Evolutionary conservation across 2,329 filamentous ascomycete species (phyloP).

Genomic region (Curvularia lunata): DNA sequence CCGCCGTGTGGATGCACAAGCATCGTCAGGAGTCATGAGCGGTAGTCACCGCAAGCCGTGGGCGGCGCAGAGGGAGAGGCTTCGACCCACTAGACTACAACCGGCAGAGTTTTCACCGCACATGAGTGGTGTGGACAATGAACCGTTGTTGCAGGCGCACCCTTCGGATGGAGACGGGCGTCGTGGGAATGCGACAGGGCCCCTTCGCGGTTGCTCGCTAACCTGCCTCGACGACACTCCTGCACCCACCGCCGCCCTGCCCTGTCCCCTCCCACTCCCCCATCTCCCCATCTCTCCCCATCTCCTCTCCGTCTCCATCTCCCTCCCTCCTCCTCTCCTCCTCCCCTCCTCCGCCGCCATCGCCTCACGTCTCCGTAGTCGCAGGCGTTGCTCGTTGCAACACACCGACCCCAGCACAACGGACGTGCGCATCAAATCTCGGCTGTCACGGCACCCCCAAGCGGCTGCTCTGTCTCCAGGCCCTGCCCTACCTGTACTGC

Average conservation of each 20-base stretch:
- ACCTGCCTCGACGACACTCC: slow-evolving; percentile 9
- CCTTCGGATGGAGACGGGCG: slow-evolving; percentile 15
- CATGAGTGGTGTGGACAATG: slow-evolving; percentile 26
- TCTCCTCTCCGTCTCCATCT: neutral
- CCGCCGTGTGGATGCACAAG: slow-evolving; percentile 28
- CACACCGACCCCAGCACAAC: slow-evolving; percentile 15
- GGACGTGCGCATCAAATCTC: slow-evolving; percentile 20
- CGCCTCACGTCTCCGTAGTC: slow-evolving; percentile 22
- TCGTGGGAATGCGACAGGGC: slow-evolving; percentile 6
- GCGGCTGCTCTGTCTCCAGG: slow-evolving; percentile 17
- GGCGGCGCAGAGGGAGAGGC: slow-evolving; percentile 17
- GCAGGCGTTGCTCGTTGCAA: slow-evolving; percentile 31
- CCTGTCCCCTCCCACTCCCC: neutral
- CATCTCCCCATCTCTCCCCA: slow-evolving; percentile 1
- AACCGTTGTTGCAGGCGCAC: slow-evolving; percentile 28
- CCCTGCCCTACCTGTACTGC: slow-evolving; percentile 7
- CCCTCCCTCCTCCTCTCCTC: slow-evolving; percentile 14
- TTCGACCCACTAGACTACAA: slow-evolving; percentile 30
- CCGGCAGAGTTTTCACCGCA: slow-evolving; percentile 29
- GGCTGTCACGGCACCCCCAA: slow-evolving; percentile 18
- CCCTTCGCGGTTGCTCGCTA: slow-evolving; percentile 17
- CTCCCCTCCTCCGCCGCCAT: slow-evolving; percentile 16
- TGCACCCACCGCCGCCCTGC: neutral
- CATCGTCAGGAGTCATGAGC: slow-evolving; percentile 30
- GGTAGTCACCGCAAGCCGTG: slow-evolving; percentile 28